A percentile compares a stretch with the other conserved stretches of the same genome.
phyloP scores from a whole-genome alignment of 2,329 filamentous ascomycete species.

The Scedosporium aurantiacum region DNA sequence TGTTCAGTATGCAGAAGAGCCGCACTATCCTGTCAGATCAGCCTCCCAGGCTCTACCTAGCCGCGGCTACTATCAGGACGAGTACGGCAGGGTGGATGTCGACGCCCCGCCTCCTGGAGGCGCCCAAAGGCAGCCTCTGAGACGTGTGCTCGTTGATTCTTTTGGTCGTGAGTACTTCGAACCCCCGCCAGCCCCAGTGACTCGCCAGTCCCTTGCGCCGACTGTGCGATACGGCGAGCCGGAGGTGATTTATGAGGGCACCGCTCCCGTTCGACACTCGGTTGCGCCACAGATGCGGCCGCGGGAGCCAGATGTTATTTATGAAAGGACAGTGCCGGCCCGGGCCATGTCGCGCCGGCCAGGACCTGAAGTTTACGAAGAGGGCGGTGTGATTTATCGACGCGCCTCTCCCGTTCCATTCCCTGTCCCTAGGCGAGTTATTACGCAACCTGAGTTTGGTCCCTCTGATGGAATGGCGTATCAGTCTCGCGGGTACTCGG shows the following conservation, averaged over 20 bases:
- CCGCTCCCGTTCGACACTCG: slow-evolving; percentile 36
- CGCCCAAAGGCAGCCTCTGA: slow-evolving; percentile 39
- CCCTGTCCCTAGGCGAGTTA: slow-evolving; percentile 37
- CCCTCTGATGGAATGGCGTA: slow-evolving; percentile 20
- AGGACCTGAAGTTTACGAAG: slow-evolving; percentile 33
- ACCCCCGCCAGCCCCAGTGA: slow-evolving; percentile 30
- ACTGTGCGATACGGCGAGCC: slow-evolving; percentile 33
- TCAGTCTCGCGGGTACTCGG: slow-evolving; percentile 19
- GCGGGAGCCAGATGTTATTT: slow-evolving; percentile 46
- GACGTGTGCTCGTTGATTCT: slow-evolving; percentile 69
- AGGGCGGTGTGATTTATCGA: slow-evolving; percentile 38
- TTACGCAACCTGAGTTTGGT: slow-evolving; percentile 51
- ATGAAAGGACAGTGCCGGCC: slow-evolving; percentile 48
- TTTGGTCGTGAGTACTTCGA: slow-evolving; percentile 70
- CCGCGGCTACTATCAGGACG: slow-evolving; percentile 5
- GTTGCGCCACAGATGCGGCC: slow-evolving; percentile 35
- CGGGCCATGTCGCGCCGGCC: slow-evolving; percentile 41
- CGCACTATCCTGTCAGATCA: slow-evolving; percentile 26
- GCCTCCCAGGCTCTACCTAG: slow-evolving; percentile 24
- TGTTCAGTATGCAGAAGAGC: slow-evolving; percentile 25
- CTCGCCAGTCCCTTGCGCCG: slow-evolving; percentile 43
- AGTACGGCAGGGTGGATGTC: background rate
- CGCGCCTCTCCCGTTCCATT: slow-evolving; percentile 38
- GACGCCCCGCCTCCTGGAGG: slow-evolving; percentile 35
- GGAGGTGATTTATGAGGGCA: slow-evolving; percentile 56